Conservation (phyloP, 139 green algal genomes). For the Volvox africanus region DNA sequence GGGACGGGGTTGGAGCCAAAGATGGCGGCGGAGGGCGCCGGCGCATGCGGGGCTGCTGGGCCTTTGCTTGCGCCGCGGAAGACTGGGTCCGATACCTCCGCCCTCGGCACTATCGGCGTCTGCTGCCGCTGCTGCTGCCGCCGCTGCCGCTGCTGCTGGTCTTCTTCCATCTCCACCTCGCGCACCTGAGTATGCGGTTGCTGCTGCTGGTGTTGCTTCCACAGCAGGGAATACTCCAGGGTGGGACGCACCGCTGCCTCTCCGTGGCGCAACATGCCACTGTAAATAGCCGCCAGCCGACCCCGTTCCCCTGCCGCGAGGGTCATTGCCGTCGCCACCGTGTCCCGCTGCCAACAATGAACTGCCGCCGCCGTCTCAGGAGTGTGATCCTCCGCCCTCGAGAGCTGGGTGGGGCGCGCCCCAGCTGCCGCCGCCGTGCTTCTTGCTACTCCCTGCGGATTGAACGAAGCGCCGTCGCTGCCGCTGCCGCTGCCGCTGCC, state of each 20-base stretch:
- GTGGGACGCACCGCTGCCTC: background rate
- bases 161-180: background rate
- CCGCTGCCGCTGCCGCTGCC: background rate
- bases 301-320: background rate
- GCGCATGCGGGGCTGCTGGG: too few species aligned
- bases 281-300: slow-evolving; percentile 31
- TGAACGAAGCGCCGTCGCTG: background rate
- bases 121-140: background rate
- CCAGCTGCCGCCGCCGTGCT: background rate
- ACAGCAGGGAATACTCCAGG: background rate
- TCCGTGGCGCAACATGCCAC: background rate
- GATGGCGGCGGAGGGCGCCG: background rate
- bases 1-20: background rate
- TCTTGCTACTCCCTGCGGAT: background rate
- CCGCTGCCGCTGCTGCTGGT: background rate
- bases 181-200: background rate
- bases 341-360: background rate
- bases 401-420: background rate
- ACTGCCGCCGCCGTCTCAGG: background rate
- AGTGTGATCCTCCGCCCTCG: background rate
- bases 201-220: background rate
- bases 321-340: slow-evolving; percentile 2
- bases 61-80: too few species aligned
- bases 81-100: too few species aligned
- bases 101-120: background rate